Evolutionary conservation across 1,284 basidiomycete genomes (phyloP).

Genomic region (Moesziomyces globuligerus): DNA sequence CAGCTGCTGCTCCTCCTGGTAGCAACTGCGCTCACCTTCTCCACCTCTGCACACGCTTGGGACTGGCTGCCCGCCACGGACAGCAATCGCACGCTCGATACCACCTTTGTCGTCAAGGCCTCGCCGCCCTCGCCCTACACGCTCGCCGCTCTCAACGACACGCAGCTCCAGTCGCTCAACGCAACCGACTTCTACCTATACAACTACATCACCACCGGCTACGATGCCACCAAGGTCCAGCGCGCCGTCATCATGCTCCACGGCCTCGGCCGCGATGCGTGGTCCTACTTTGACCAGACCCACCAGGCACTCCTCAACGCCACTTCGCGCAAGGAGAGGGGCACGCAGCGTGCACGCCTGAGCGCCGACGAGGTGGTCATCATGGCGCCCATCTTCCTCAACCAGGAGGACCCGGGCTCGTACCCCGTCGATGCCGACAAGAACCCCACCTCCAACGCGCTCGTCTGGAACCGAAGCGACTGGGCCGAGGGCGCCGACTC

Average conservation of each 20-base stretch:
- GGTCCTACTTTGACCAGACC: constrained; percentile 49
- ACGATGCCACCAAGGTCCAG: constrained; percentile 34
- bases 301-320: constrained; percentile 45
- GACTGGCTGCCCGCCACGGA: constrained; percentile 44
- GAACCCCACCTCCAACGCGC: constrained; percentile 26
- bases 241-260: constrained; percentile 51
- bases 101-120: constrained; percentile 32
- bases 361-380: constrained; percentile 47
- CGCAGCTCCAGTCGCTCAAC: constrained; percentile 20
- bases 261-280: constrained; percentile 52
- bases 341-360: constrained; percentile 17
- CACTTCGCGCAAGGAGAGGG: constrained; percentile 27
- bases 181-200: constrained; percentile 34
- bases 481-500: constrained; percentile 53
- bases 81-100: constrained; percentile 41
- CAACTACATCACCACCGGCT: constrained; percentile 45
- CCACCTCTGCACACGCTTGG: constrained; percentile 17
- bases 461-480: constrained; percentile 32
- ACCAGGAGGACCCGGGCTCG: constrained; percentile 39
- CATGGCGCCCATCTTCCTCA: constrained; percentile 53
- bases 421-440: constrained; percentile 32
- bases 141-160: constrained; percentile 1
- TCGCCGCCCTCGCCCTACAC: constrained; percentile 16
- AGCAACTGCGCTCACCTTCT: constrained; percentile 7
- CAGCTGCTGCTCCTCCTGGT: constrained; percentile 4